These are phyloP conservation scores for Rhododendron simsii DNA, from an alignment of 148 eudicot species.

Conservation along the genomic window DNA sequence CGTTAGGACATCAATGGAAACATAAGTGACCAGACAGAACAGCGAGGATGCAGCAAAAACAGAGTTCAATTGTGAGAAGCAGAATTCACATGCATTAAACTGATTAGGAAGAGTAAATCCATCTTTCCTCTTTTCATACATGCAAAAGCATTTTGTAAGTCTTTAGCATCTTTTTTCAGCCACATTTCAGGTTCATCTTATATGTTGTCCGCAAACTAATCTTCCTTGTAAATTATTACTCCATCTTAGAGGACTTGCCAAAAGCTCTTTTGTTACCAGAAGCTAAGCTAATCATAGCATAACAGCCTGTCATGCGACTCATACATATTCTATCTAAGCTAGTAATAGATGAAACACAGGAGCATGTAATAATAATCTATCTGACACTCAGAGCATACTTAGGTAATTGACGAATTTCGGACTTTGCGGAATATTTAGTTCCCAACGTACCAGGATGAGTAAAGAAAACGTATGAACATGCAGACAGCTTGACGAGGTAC, in stretches of 20 bases:
- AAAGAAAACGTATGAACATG: constrained; percentile 63
- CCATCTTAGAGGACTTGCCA: not conserved
- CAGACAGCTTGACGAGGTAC: constrained; percentile 54
- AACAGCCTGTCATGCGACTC: not conserved
- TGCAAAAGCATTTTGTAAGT: not conserved
- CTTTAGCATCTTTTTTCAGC: not conserved
- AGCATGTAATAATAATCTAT: not conserved
- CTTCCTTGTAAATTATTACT: not conserved
- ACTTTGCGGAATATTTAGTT: not conserved
- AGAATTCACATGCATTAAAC: not conserved
- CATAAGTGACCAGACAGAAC: not conserved
- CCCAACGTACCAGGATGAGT: constrained; percentile 62
- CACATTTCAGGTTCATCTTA: not conserved
- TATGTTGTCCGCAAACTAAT: not conserved
- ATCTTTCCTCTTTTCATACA: not conserved
- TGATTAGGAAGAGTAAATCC: not conserved
- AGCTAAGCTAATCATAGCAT: not conserved
- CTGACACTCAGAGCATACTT: not conserved
- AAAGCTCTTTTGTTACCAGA: not conserved
- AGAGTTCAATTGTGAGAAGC: not conserved
- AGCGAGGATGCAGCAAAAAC: not conserved
- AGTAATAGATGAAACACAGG: not conserved
- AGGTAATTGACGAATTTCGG: not conserved
- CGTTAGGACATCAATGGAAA: constrained; percentile 14
- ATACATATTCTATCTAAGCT: not conserved